Percentiles rank a stretch among this genome's conserved stretches.
phyloP scores from a whole-genome alignment of 1,284 basidiomycete species.

The Cutaneotrichosporon daszewskae region DNA sequence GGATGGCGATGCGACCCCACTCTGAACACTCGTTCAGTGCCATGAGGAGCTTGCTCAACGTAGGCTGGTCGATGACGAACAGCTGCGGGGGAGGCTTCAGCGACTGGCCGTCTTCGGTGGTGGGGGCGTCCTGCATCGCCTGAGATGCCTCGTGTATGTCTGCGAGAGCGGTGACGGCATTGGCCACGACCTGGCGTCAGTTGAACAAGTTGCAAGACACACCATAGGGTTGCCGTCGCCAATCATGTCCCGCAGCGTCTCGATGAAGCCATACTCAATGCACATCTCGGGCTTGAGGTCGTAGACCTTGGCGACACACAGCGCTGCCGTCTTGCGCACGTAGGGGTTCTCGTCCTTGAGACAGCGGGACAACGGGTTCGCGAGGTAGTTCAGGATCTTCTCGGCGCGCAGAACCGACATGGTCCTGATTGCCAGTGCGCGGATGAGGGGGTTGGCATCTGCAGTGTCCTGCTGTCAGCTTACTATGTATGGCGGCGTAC shows the following conservation, averaged over 20 bases:
- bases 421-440: slow-evolving; percentile 92
- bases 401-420: slow-evolving; percentile 96
- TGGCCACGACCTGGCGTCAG: slow-evolving; percentile 68
- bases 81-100: slow-evolving; percentile 52
- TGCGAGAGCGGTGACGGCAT: slow-evolving; percentile 91
- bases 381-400: slow-evolving; percentile 98
- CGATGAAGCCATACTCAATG: slow-evolving; percentile 89
- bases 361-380: slow-evolving; percentile 85
- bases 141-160: slow-evolving; percentile 70
- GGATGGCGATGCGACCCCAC: slow-evolving; percentile 92
- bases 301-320: slow-evolving; percentile 92
- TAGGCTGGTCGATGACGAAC: slow-evolving; percentile 73
- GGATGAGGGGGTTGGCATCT: slow-evolving; percentile 91
- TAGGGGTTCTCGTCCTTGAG: slow-evolving; percentile 94
- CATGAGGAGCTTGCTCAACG: slow-evolving; percentile 85
- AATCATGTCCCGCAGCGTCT: slow-evolving; percentile 61
- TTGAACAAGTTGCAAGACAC: slow-evolving; percentile 22
- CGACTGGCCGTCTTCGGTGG: slow-evolving; percentile 3
- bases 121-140: slow-evolving; percentile 31
- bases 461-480: slow-evolving; percentile 68
- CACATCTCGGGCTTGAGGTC: slow-evolving; percentile 93
- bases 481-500: slow-evolving; percentile 21
- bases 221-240: slow-evolving; percentile 97
- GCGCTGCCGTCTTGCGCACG: slow-evolving; percentile 91
- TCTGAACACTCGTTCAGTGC: slow-evolving; percentile 98